phyloP scores from a whole-genome alignment of 1,284 basidiomycete genomes.

The Ceratobasidium sp. region DNA sequence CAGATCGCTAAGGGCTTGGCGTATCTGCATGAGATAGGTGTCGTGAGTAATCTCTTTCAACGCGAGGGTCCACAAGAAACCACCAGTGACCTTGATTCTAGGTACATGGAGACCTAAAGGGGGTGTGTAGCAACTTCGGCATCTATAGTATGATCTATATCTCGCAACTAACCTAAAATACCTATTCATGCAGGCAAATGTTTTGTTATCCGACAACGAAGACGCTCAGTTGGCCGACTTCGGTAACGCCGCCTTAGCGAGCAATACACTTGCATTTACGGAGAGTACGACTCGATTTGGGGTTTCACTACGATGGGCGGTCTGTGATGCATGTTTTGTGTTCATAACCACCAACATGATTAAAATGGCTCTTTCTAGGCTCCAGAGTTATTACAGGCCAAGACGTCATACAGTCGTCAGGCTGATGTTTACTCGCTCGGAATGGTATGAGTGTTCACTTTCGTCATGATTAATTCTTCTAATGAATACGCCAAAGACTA shows the following conservation, averaged over 20 bases:
- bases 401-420: neutral
- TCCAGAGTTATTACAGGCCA: neutral
- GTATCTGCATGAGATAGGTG: neutral
- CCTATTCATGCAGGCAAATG: neutral
- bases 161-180: neutral
- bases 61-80: neutral
- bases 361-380: neutral
- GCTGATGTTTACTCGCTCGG: neutral
- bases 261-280: neutral
- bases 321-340: neutral
- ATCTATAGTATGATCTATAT: too few species aligned
- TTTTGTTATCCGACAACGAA: neutral
- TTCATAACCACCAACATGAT: neutral
- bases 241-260: neutral
- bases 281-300: neutral
- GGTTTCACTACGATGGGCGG: neutral
- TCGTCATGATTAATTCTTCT: neutral
- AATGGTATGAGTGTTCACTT: neutral
- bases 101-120: constrained; percentile 1
- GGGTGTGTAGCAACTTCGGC: neutral
- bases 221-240: neutral
- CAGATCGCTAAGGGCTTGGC: constrained; percentile 13
- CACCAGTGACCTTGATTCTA: neutral
- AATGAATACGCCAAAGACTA: neutral
- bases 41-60: neutral